A percentile compares a stretch with the other conserved stretches of the same genome.
phyloP scores from a whole-genome alignment of 352 stramenopile genomes.

The Globisporangium cylindrosporum region DNA sequence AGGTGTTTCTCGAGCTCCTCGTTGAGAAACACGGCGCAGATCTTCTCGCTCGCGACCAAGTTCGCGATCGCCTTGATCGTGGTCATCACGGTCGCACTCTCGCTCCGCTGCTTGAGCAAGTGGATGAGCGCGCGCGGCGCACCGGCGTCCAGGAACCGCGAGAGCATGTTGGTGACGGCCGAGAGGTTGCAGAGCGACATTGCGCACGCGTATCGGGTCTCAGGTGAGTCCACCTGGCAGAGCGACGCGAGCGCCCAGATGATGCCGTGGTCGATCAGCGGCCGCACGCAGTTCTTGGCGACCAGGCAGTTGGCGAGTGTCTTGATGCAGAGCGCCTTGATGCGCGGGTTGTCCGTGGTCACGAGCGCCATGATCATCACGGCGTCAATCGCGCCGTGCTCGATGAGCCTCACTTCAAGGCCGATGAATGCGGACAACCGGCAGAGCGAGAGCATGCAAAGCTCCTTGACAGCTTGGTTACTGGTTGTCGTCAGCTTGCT shows the following conservation, averaged over 20 bases:
- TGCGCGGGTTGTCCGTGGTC: slow-evolving; percentile 50
- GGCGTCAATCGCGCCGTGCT: slow-evolving; percentile 67
- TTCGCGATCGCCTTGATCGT: slow-evolving; percentile 77
- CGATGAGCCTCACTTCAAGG: slow-evolving; percentile 59
- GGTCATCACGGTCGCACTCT: slow-evolving; percentile 40
- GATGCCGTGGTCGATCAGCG: slow-evolving; percentile 68
- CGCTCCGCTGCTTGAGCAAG: slow-evolving; percentile 43
- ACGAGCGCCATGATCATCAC: slow-evolving; percentile 75
- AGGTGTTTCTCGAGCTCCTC: slow-evolving; percentile 70
- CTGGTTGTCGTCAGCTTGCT: slow-evolving; percentile 30
- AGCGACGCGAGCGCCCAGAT: slow-evolving; percentile 75
- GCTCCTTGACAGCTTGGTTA: slow-evolving; percentile 55
- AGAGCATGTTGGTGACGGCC: slow-evolving; percentile 48
- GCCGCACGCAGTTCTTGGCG: slow-evolving; percentile 55
- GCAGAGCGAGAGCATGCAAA: slow-evolving; percentile 69
- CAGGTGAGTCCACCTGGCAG: slow-evolving; percentile 49
- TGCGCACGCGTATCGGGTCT: slow-evolving; percentile 57
- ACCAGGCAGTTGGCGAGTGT: slow-evolving; percentile 75
- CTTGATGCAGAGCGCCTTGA: slow-evolving; percentile 75
- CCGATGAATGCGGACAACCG: slow-evolving; percentile 64
- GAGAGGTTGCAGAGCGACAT: slow-evolving; percentile 80
- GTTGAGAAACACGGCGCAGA: slow-evolving; percentile 67
- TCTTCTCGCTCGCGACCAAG: slow-evolving; percentile 71
- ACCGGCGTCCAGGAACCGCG: slow-evolving; percentile 66
- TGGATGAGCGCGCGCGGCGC: slow-evolving; percentile 61